Conservation (phyloP, 495 filamentous ascomycete genomes). For the Aspergillus affinis region DNA sequence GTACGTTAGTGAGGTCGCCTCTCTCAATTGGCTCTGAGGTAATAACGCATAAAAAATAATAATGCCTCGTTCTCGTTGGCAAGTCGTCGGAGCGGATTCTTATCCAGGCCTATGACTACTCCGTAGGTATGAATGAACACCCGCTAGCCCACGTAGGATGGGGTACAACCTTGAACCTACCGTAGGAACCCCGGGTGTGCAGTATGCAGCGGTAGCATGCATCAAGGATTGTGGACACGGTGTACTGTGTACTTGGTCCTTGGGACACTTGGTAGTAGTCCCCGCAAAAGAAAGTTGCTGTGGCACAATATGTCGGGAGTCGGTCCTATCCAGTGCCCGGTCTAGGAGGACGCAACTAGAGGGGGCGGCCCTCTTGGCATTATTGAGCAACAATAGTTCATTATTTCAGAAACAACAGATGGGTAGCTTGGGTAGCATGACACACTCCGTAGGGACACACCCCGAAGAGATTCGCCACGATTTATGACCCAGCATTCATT, state of each 20-base stretch:
- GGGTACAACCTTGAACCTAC: neutral
- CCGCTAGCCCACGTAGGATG: neutral
- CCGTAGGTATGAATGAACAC: no score
- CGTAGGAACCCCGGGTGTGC: neutral
- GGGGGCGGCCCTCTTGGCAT: neutral
- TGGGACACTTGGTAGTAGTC: neutral
- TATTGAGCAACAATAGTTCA: neutral
- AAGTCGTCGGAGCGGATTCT: neutral
- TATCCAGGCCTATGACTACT: neutral
- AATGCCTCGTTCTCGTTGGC: neutral
- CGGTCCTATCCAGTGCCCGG: constrained; percentile 5
- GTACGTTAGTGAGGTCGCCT: neutral
- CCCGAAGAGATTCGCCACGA: neutral
- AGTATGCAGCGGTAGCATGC: neutral
- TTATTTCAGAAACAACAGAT: neutral
- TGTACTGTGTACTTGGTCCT: neutral
- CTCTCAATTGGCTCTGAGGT: neutral
- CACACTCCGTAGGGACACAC: no score
- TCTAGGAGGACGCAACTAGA: neutral
- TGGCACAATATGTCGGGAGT: neutral
- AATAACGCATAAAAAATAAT: neutral
- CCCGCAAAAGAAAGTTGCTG: constrained; percentile 1
- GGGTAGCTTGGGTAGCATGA: no score
- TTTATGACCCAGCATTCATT: neutral
- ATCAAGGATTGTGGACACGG: neutral